Percentiles rank a stretch among this genome's conserved stretches.
phyloP scores from a whole-genome alignment of 306 rosid species.

The Fragaria nilgerrensis region DNA sequence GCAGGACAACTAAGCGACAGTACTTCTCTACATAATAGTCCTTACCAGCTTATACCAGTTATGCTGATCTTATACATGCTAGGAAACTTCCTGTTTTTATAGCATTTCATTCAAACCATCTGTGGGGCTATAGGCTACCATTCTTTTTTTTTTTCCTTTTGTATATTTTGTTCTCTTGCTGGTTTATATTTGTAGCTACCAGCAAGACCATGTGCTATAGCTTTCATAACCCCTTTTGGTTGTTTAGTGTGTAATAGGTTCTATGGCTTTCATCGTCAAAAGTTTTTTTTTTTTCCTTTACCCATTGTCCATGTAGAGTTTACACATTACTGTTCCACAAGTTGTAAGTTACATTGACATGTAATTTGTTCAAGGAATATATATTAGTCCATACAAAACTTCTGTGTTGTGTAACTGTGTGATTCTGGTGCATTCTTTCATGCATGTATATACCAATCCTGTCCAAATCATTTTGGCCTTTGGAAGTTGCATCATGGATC shows the following conservation, averaged over 20 bases:
- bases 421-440: not conserved
- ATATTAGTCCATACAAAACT: constrained; percentile 10
- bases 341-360: constrained; percentile 43
- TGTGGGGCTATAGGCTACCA: not conserved
- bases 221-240: constrained; percentile 30
- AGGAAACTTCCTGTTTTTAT: constrained; percentile 41
- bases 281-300: constrained; percentile 7
- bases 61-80: constrained; percentile 33
- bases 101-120: constrained; percentile 31
- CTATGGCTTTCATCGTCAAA: constrained; percentile 10
- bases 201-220: constrained; percentile 31
- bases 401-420: not conserved
- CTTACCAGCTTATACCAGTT: constrained; percentile 30
- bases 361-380: constrained; percentile 7
- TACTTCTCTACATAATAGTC: constrained; percentile 36
- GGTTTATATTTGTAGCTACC: constrained; percentile 42
- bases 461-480: not conserved
- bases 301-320: constrained; percentile 32
- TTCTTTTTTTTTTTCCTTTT: constrained; percentile 22
- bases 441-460: not conserved
- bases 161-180: constrained; percentile 39
- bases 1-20: constrained; percentile 62
- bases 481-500: not conserved
- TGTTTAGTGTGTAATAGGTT: constrained; percentile 30
- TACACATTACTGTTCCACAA: constrained; percentile 15